phyloP scores from a whole-genome alignment of 2,329 filamentous ascomycete species.

The Stagonosporopsis chrysanthemi region DNA sequence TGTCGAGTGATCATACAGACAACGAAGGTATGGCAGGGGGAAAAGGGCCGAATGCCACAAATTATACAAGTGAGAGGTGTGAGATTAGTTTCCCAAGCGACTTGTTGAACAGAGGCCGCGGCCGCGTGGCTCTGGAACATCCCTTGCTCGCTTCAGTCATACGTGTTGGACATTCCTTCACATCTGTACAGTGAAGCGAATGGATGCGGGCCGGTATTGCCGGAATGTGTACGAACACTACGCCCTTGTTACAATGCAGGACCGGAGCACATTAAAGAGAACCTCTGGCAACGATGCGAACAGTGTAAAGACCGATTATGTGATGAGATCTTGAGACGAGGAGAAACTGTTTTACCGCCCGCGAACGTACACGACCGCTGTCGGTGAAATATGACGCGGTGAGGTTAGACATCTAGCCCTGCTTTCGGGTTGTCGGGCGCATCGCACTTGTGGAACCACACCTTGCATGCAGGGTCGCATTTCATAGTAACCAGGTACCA shows the following conservation, averaged over 20 bases:
- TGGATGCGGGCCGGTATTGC: slow-evolving; percentile 16
- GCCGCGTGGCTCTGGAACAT: slow-evolving; percentile 30
- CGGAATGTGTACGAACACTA: slow-evolving; percentile 28
- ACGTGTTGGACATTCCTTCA: slow-evolving; percentile 39
- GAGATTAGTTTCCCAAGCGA: slow-evolving; percentile 34
- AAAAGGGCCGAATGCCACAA: slow-evolving; percentile 11
- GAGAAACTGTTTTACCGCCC: slow-evolving; percentile 9
- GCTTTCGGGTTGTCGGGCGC: slow-evolving; percentile 15
- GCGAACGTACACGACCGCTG: slow-evolving; percentile 6
- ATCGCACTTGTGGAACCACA: slow-evolving; percentile 32
- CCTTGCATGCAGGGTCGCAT: slow-evolving; percentile 43
- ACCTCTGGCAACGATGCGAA: not conserved
- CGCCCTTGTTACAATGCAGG: not conserved
- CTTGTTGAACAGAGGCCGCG: slow-evolving; percentile 24
- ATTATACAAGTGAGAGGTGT: slow-evolving; percentile 17
- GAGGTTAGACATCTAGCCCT: slow-evolving; percentile 19
- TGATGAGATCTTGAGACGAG: not conserved
- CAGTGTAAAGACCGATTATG: not conserved
- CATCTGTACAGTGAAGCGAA: slow-evolving; percentile 9
- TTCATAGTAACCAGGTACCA: slow-evolving; percentile 37
- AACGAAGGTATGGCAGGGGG: slow-evolving; percentile 4
- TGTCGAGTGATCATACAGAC: slow-evolving; percentile 12
- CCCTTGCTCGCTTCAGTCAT: slow-evolving; percentile 43
- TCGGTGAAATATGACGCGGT: slow-evolving; percentile 14
- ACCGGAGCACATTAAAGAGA: not conserved